Conservation (phyloP, 106 monocot species). For the Gastrodia elata region DNA sequence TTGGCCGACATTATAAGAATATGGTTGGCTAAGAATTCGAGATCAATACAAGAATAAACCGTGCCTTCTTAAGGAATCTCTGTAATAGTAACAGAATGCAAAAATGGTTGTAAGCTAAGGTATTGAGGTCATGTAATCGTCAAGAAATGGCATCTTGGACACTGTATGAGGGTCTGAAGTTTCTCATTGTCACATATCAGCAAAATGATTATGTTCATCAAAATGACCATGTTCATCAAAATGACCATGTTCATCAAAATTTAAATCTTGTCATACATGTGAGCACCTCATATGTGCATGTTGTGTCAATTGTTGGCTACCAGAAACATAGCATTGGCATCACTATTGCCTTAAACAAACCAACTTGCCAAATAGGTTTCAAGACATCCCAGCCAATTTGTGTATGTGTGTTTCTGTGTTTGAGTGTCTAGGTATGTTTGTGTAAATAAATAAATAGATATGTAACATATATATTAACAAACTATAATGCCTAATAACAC, state of each 20-base stretch:
- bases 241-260: neutral
- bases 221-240: too few relatives aligned
- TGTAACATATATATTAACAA: neutral
- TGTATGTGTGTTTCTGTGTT: too few relatives aligned
- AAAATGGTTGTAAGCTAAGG: neutral
- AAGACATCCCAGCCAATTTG: neutral
- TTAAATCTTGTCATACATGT: neutral
- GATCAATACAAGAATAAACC: neutral
- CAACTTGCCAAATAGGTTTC: neutral
- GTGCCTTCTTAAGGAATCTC: neutral
- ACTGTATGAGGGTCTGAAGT: neutral
- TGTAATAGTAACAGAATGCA: neutral
- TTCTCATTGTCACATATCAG: neutral
- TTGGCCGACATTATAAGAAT: neutral
- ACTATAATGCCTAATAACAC: neutral
- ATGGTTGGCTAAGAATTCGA: too few relatives aligned
- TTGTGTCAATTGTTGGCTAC: neutral
- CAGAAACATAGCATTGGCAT: neutral
- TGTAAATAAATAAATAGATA: too few relatives aligned
- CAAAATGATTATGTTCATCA: too few relatives aligned
- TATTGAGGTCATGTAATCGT: neutral
- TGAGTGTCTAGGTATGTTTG: too few relatives aligned
- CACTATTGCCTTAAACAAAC: neutral
- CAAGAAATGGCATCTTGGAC: neutral
- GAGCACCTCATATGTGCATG: neutral